These are phyloP conservation scores for Trametopsis cervina DNA, from an alignment of 768 basidiomycete species.

Conservation along the genomic window DNA sequence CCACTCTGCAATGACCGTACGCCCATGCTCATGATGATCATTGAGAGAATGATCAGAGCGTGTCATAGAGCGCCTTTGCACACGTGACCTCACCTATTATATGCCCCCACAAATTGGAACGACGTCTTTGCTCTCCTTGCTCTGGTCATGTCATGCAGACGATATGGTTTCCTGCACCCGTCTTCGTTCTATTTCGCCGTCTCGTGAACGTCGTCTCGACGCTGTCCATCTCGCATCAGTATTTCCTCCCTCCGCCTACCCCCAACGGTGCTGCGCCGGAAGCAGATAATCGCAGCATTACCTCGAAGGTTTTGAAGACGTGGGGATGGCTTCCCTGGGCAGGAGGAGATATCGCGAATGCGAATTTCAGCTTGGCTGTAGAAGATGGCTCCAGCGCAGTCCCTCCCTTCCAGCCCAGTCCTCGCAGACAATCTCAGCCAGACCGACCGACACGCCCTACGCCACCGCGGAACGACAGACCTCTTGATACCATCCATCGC, in stretches of 20 bases:
- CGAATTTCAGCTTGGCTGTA: neutral
- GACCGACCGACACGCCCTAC: neutral
- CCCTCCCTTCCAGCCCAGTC: neutral
- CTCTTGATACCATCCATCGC: constrained; percentile 51
- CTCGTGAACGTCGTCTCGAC: constrained; percentile 63
- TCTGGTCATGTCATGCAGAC: constrained; percentile 32
- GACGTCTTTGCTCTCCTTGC: neutral
- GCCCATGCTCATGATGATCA: no score
- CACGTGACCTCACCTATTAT: no score
- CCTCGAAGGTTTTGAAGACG: constrained; percentile 5
- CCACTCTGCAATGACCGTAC: no score
- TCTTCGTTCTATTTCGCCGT: constrained; percentile 55
- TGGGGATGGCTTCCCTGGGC: constrained; percentile 7
- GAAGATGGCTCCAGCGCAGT: neutral
- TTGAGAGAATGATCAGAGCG: no score
- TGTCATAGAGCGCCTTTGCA: no score
- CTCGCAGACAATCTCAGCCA: neutral
- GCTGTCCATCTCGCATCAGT: constrained; percentile 65
- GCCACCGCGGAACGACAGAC: neutral
- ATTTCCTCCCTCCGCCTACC: constrained; percentile 25
- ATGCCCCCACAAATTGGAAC: no score
- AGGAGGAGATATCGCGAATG: neutral
- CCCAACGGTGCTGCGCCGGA: constrained; percentile 16
- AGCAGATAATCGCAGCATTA: neutral
- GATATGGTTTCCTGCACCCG: constrained; percentile 48